Base-by-base conservation (phyloP, 2,329 filamentous ascomycete species). In the Huntiella bhutanensis region DNA sequence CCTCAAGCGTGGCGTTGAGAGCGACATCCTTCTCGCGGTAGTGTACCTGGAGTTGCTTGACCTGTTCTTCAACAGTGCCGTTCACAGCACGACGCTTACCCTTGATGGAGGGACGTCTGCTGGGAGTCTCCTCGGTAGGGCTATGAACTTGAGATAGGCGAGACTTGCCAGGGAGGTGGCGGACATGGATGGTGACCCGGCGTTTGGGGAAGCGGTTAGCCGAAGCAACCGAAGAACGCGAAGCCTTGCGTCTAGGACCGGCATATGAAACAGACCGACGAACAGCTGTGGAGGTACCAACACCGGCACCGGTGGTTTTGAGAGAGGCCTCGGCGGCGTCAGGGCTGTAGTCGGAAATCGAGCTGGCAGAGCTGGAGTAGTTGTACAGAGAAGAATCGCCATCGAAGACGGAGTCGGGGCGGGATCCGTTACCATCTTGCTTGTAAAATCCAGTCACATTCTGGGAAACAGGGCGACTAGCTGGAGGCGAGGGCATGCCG, bases 1-100 rank as follows among this genome's bases (percentile, higher is more conserved):
- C 34, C 83, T 84, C 17, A 85, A 94, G 63, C 69, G 86, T 49
- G 85, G 47, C 47, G 13, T 37, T 46, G 4, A 49, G 39, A 2
- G 47, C 47, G 19, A 44, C 43, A 39, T 49, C 39, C 34, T 44
- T 49, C 12, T 49, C 37, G 7, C 43, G 43, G 19, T 49, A 43
- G 22, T 49, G 35, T n/a, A 22, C 39, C 12, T 45, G 34, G 1
- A 49, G 47, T 15, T 49, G 43, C 10, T 43, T 16, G 19, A 49
- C 37, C 19, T 49, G 43, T 34, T 46, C 43, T 34, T 49, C 47
- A 5, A 44, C 46, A 19, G 46, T 46, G 16, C 43, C 39, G 7
- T 39, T 22, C 3, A 41, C n/a, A n/a, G 39, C 11, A 10, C 17
- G 38, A 12, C 19, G 32, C 12, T 33, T 39, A 12, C 39, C 22